Evolutionary conservation across 768 basidiomycete species (phyloP).

Genomic region (Lanmaoa rubissima): DNA sequence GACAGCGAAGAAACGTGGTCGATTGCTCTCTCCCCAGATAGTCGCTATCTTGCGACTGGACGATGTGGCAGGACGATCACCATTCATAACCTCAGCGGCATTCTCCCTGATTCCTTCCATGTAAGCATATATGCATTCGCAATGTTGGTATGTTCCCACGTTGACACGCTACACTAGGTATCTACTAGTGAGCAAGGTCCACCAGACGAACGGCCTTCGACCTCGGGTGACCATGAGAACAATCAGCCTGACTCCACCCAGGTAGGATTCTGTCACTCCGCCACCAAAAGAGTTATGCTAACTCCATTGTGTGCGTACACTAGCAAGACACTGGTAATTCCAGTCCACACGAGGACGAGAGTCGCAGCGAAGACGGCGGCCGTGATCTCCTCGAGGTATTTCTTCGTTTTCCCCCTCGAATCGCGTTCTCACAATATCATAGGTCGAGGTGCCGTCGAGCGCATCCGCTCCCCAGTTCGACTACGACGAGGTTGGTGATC

Average conservation of each 20-base stretch:
- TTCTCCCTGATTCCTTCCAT: slow-evolving; percentile 2
- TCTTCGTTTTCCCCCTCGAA: too few species aligned
- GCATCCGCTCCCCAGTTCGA: not conserved
- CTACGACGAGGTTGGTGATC: not conserved
- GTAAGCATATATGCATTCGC: not conserved
- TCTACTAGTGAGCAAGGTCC: too few species aligned
- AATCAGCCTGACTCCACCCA: not conserved
- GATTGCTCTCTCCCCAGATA: not conserved
- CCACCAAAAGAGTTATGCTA: not conserved
- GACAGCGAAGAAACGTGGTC: not conserved
- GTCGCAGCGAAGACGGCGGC: not conserved
- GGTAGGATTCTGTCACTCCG: not conserved
- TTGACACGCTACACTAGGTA: too few species aligned
- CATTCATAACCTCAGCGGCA: not conserved
- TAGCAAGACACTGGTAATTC: not conserved
- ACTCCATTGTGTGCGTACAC: not conserved
- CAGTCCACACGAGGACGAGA: not conserved
- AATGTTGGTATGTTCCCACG: too few species aligned
- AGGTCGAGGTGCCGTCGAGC: not conserved
- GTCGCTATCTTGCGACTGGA: slow-evolving; percentile 1
- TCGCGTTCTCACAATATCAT: not conserved
- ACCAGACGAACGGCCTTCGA: not conserved
- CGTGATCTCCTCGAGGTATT: not conserved
- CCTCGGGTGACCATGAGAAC: not conserved
- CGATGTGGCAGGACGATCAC: not conserved